A percentile compares a stretch with the other conserved stretches of the same genome.
Evolutionary conservation across 2,329 filamentous ascomycete species (phyloP).

Genomic region (Mariannaea elegans): DNA sequence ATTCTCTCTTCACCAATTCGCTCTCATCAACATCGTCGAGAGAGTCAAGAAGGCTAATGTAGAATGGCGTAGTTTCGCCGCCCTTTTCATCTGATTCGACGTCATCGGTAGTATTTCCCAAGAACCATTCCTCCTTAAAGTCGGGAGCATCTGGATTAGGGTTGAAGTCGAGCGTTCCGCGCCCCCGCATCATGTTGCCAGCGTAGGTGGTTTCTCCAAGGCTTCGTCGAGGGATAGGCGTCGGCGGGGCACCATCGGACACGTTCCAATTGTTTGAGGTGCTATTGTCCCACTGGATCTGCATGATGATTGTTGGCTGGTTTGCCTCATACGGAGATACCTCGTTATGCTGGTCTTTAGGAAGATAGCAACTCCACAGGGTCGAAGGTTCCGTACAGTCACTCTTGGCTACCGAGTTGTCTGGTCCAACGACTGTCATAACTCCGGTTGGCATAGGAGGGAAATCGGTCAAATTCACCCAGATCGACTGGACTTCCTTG

Average conservation of each 20-base stretch:
- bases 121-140: conserved; percentile 78
- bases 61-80: conserved; percentile 90
- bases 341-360: conserved; percentile 76
- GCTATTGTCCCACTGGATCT: conserved; percentile 78
- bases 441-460: conserved; percentile 88
- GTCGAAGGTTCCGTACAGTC: conserved; percentile 77
- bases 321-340: conserved; percentile 70
- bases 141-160: conserved; percentile 66
- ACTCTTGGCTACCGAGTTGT: conserved; percentile 69
- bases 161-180: conserved; percentile 46
- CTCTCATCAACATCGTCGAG: conserved; percentile 45
- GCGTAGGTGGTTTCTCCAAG: conserved; percentile 36
- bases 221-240: conserved; percentile 37
- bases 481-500: conserved; percentile 57
- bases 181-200: conserved; percentile 33
- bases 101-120: conserved; percentile 86
- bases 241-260: conserved; percentile 49
- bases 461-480: conserved; percentile 87
- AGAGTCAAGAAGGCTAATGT: conserved; percentile 74
- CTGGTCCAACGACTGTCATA: conserved; percentile 78
- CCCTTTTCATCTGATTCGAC: conserved; percentile 73
- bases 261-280: conserved; percentile 61
- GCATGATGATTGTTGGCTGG: conserved; percentile 81
- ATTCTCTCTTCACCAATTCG: conserved; percentile 36
- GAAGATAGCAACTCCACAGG: conserved; percentile 86